These are phyloP conservation scores for Marvania coccoides DNA, from an alignment of 139 green algal species.

Conservation along the genomic window DNA sequence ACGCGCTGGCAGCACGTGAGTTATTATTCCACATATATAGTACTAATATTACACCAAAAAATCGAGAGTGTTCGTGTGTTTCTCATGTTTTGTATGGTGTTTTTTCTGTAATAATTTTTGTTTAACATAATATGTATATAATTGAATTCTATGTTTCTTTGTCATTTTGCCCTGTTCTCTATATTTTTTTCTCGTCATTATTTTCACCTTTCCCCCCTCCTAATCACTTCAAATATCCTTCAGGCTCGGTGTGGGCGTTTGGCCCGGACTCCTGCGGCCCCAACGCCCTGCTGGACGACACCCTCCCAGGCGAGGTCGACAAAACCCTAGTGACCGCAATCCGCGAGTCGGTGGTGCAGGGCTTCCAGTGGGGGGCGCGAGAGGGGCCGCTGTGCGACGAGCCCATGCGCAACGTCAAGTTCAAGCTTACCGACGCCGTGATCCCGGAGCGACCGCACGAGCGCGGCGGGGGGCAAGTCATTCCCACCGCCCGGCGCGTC, in stretches of 20 bases:
- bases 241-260: slow-evolving; percentile 92
- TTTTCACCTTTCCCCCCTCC: background rate
- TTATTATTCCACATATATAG: too few relatives aligned
- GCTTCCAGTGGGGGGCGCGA: slow-evolving; percentile 94
- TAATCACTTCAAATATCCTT: background rate
- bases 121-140: too few relatives aligned
- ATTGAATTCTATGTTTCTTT: too few relatives aligned
- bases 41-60: too few relatives aligned
- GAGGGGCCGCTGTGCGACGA: slow-evolving; percentile 98
- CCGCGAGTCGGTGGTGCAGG: slow-evolving; percentile 78
- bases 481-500: slow-evolving; percentile 71
- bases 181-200: background rate
- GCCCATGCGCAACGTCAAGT: slow-evolving; percentile 95
- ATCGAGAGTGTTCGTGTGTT: too few relatives aligned
- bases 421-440: slow-evolving; percentile 78
- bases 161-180: background rate
- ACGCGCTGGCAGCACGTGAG: slow-evolving; percentile 77
- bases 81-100: too few relatives aligned
- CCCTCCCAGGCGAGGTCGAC: slow-evolving; percentile 83
- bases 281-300: slow-evolving; percentile 95
- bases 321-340: slow-evolving; percentile 82
- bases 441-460: slow-evolving; percentile 63
- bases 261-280: slow-evolving; percentile 79
- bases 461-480: slow-evolving; percentile 86
- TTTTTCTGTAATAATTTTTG: too few relatives aligned